Base-by-base conservation (phyloP, 441 rosid genomes). In the Bruguiera hainesii region DNA sequence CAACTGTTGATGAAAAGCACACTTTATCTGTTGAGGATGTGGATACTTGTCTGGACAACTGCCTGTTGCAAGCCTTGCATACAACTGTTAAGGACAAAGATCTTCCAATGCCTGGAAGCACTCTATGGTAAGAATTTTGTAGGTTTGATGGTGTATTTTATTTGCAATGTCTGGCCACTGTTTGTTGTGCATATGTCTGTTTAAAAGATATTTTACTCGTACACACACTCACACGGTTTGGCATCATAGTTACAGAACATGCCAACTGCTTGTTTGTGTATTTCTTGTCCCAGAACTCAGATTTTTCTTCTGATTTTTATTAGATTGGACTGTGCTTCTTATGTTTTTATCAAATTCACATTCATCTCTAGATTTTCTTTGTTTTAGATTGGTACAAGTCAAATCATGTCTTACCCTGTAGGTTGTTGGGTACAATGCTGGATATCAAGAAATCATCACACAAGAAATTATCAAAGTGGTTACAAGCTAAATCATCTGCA, bases 101-200 rank as follows among this genome's bases (percentile, higher is more conserved):
- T 77, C 92, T 94, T 63, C 98, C 98, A 31, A 77, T 94, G 76
- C 97, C 97, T 49, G 99, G 99, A 69, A 94, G 99, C 78, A 87
- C 96, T 46, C 74, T 94, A n/a, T 94, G 98, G 99, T 94, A 82
- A 74, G 81, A 58, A 71, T 23, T 72, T 51, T 39, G 48, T 39
- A 0, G 15, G 48, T 2, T 39, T 39, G 48, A 11, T 10, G 48
- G 48, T 37, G 35, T 31, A 31, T 31, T 31, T 1, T 7, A 31
- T 31, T 31, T 1, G 7, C 8, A 7, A 31, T 31, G 35, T 6
- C 35, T 31, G 9, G 35, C 6, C 48, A 39, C 13, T 39, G 48
- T 1, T 39, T 11, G 4, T 39, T 39, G 1, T 10, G 16, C 48
- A 39, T 31, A 31, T 39, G 48, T 39, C 48, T 39, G 4, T 39